Base-by-base conservation (phyloP, 495 filamentous ascomycete genomes). In the Penicillium diatomitis region DNA sequence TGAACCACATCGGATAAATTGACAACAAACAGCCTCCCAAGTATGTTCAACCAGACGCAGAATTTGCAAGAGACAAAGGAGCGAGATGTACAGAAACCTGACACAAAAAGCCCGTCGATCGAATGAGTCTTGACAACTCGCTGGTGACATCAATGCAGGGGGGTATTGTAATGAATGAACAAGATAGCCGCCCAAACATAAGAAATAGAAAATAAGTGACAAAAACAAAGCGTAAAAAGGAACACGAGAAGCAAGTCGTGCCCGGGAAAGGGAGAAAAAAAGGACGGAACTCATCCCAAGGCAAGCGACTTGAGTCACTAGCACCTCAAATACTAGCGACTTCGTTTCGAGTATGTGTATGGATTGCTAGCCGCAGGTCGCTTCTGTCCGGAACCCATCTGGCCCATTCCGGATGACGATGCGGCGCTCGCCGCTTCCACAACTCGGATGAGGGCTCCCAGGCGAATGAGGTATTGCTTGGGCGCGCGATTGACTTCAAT, bases 401-500 rank as follows among this genome's bases (percentile, higher is more conserved):
- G 50, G 37, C 35, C 41, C 4, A 42, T 8, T 11, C 10, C 50
- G n/a, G 45, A 36, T 6, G 38, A 37, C 12, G 43, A 42, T 12
- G 11, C 44, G 10, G 51, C 30, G n/a, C 43, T 41, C 28, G 45
- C 56, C 9, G 62, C 52, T 50, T 69, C 66, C 11, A 62, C 63
- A 41, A 45, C 45, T 20, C 65, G 66, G 8, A 71, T 53, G 12
- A 72, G 37, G 0, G 56, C 46, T 7, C 48, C 58, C 8, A 74
- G 53, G 33, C 63, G 61, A 20, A 67, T 46, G 27, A 73, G 62
- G 29, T 65, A 74, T 9, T 49, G 54, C 42, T 55, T 64, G 4
- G 71, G 69, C 1, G 69, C 68, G 9, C 61, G 66, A 39, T 70
- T 65, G 29, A 72, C 65, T 43, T 72, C 71, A 40, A 66, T 57